Conservation (phyloP, 768 basidiomycete genomes). For the Lentinus tigrinus region DNA sequence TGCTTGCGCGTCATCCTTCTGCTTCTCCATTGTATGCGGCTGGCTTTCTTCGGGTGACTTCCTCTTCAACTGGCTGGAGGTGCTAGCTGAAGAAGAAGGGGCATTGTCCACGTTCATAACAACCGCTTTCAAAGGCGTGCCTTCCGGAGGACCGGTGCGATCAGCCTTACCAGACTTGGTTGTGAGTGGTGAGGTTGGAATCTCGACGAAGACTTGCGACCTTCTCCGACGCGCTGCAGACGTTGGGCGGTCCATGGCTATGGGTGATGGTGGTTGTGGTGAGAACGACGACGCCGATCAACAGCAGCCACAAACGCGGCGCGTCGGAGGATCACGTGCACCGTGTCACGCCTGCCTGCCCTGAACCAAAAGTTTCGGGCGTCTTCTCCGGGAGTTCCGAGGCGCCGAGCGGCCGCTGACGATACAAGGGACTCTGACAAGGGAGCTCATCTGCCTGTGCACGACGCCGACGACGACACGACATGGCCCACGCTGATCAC, state of each 20-base stretch:
- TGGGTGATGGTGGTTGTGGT: conserved; percentile 20
- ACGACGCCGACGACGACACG: conserved; percentile 14
- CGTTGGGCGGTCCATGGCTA: neutral
- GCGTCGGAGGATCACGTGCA: conserved; percentile 18
- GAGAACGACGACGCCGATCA: neutral
- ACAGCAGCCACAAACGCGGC: conserved; percentile 19
- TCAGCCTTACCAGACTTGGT: conserved; percentile 1
- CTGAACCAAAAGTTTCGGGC: conserved; percentile 19
- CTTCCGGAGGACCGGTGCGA: conserved; percentile 18
- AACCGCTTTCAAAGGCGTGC: conserved; percentile 27
- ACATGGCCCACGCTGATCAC: conserved; percentile 89
- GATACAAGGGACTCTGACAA: neutral
- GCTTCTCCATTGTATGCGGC: conserved; percentile 10
- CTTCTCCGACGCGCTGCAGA: conserved; percentile 7
- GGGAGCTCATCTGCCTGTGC: conserved; percentile 10
- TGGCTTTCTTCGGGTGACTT: conserved; percentile 43
- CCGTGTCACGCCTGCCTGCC: conserved; percentile 14
- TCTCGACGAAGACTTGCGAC: conserved; percentile 57
- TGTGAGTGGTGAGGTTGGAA: conserved; percentile 50
- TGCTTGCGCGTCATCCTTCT: neutral
- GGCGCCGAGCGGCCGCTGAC: conserved; percentile 7
- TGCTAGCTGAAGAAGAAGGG: conserved; percentile 19
- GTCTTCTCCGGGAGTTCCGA: neutral
- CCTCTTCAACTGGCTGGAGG: conserved; percentile 45
- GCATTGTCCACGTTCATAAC: conserved; percentile 27